phyloP scores from a whole-genome alignment of 208 protist species.

The Leishmania turanica region DNA sequence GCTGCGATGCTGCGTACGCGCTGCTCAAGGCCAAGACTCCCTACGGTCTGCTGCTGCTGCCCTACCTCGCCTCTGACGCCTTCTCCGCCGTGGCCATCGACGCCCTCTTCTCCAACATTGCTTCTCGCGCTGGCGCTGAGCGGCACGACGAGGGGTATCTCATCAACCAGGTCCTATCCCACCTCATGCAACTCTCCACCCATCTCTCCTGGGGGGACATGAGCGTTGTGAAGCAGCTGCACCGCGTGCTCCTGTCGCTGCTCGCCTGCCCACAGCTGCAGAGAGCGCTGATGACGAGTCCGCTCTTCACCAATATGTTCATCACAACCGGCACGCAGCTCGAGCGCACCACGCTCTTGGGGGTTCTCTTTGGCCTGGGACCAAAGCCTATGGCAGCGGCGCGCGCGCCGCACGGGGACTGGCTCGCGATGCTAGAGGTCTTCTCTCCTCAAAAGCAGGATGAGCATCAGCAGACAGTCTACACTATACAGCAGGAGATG shows the following conservation, averaged over 20 bases:
- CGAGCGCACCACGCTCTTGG: constrained; percentile 73
- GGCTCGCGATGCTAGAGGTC: constrained; percentile 39
- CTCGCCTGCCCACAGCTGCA: constrained; percentile 43
- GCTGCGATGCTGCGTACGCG: constrained; percentile 46
- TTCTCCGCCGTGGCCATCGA: constrained; percentile 57
- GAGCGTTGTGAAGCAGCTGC: constrained; percentile 44
- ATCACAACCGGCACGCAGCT: constrained; percentile 58
- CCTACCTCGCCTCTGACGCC: constrained; percentile 75
- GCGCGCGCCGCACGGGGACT: constrained; percentile 19
- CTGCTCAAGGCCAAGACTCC: constrained; percentile 40
- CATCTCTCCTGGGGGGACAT: constrained; percentile 53
- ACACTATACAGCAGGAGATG: constrained; percentile 54
- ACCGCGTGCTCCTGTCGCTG: constrained; percentile 50
- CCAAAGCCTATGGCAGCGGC: constrained; percentile 19
- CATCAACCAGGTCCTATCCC: constrained; percentile 69
- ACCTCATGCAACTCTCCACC: constrained; percentile 60
- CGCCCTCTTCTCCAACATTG: constrained; percentile 70
- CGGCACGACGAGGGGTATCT: constrained; percentile 44
- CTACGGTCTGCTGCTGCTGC: constrained; percentile 62
- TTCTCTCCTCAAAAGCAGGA: constrained; percentile 54
- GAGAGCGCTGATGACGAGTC: constrained; percentile 48
- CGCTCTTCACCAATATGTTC: constrained; percentile 56
- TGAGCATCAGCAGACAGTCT: constrained; percentile 46
- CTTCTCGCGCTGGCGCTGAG: constrained; percentile 27
- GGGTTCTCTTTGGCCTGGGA: constrained; percentile 74